Base-by-base conservation (phyloP, 345 rosid species). In the Mangifera indica region DNA sequence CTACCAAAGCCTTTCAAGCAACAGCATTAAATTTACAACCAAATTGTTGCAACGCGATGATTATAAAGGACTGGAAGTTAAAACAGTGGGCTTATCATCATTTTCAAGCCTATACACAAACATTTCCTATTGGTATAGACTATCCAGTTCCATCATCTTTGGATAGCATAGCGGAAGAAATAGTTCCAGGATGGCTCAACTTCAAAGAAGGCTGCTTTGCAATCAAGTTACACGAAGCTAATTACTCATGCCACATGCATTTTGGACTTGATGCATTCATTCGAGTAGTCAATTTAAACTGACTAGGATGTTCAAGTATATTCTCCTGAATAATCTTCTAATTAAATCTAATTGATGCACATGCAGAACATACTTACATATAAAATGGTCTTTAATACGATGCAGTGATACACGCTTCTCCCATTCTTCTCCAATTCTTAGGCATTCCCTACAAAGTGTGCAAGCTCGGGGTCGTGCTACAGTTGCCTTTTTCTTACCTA, bases 371-470 rank as follows among this genome's bases (percentile, higher is more conserved):
- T 32, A 79, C 93, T 87, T 84, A 95, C 99, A 95, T 77, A 95
- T 95, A 73, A 92, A 95, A 86, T 88, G 98, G 81, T 87, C 82
- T 79, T 78, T 92, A 70, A 87, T 88, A 46, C 97, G 91, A 6
- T 75, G 87, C 26, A 95, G 63, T 18, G 86, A 82, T 79, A 92
- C 86, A 12, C 84, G 84, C 32, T 83, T 79, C 68, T 84, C 86
- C 93, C 89, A 87, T 32, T 66, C 80, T n/a, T 77, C 82, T 34
- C 81, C 87, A 57, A 73, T 89, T 81, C 91, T 86, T 71, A 92
- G 56, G 82, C 99, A 92, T 78, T 91, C 93, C 73, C 97, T 86
- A 74, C 99, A 92, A 70, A 95, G 83, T 0, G 98, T 91, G 82
- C 99, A 95, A 2, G 84, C 79, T 60, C 98, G 89, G 5, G 98